Conservation (phyloP, 306 rosid species). For the Prunus persica region DNA sequence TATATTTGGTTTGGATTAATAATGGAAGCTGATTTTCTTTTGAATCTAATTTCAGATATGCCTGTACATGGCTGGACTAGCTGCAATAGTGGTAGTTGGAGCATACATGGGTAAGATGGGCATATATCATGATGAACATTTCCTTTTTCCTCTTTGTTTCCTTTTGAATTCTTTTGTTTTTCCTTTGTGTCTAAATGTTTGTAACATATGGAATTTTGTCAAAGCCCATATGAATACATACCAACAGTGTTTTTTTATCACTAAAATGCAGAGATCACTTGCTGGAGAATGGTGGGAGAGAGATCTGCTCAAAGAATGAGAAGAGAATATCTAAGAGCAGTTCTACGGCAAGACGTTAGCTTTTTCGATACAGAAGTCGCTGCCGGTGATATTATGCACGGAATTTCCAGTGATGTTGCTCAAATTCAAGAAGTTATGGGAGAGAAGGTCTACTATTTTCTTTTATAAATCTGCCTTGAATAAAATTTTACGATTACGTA, state of each 20-base stretch:
- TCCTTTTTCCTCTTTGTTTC: background rate
- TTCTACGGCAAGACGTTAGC: constrained; percentile 75
- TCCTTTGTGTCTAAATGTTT: background rate
- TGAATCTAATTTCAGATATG: constrained; percentile 53
- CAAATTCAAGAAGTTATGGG: constrained; percentile 95
- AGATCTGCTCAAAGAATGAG: constrained; percentile 79
- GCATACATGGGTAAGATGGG: constrained; percentile 69
- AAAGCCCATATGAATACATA: background rate
- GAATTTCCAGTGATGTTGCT: constrained; percentile 93
- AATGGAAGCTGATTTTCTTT: background rate
- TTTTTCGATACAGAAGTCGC: constrained; percentile 61
- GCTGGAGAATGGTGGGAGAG: constrained; percentile 95
- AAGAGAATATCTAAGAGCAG: constrained; percentile 61
- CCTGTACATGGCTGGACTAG: constrained; percentile 59
- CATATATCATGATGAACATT: background rate
- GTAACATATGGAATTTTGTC: background rate
- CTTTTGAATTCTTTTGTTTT: background rate
- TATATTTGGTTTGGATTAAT: background rate
- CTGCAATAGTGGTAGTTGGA: constrained; percentile 72
- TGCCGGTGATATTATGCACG: constrained; percentile 87
- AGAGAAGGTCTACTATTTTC: constrained; percentile 61
- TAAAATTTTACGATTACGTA: background rate
- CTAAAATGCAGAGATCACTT: constrained; percentile 71
- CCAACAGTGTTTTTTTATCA: background rate
- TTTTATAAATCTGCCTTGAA: background rate